Evolutionary conservation across 2,329 filamentous ascomycete species (phyloP), one percentile per base, ranked within the genome.

Genomic region (Lecanicillium sp.): DNA sequence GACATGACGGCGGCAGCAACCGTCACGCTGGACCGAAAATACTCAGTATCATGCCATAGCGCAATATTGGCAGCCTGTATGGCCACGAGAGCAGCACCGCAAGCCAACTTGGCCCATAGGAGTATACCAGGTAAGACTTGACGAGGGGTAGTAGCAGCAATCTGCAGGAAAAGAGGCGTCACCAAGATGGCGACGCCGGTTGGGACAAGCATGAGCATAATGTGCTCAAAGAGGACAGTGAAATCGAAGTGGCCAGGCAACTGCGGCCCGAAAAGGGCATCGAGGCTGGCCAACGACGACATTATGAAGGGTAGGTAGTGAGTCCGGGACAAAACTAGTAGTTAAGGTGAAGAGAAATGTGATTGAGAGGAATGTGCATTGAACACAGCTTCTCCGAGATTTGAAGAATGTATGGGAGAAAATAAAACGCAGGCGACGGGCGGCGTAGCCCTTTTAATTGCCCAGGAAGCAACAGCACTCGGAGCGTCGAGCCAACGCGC

Each of bases 181-280:
- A 45, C 35, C 9, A 50, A 47, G 14, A 52, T 29, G 0, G 62
- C 4, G 8, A 48, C 4, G n/a, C 9, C 15, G 2, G 37, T 20
- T 4, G 46, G 46, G 5, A 42, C 19, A 1, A 48, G 29, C 11
- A n/a, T 35, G 12, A 49, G 21, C 9, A 44, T 49, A 1, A 21
- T 8, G 8, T 49, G 40, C 20, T 49, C 40, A 20, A 49, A 39
- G 11, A 23, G 33, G 5, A 44, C 3, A 3, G 33, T 49, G n/a
- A 49, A 49, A 12, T 49, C 40, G 19, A 49, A 49, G 11, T 32
- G 33, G 35, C 26, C 40, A 9, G 27, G 23, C 20, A 44, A 26
- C n/a, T 41, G 47, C 4, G 47, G 47, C 20, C 47, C 40, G 27
- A 49, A 44, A n/a, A 20, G 14, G 17, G 36, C 30, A 27, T 48